Evolutionary conservation across 495 filamentous ascomycete species (phyloP).

Genomic region (Chaetomium tenue): DNA sequence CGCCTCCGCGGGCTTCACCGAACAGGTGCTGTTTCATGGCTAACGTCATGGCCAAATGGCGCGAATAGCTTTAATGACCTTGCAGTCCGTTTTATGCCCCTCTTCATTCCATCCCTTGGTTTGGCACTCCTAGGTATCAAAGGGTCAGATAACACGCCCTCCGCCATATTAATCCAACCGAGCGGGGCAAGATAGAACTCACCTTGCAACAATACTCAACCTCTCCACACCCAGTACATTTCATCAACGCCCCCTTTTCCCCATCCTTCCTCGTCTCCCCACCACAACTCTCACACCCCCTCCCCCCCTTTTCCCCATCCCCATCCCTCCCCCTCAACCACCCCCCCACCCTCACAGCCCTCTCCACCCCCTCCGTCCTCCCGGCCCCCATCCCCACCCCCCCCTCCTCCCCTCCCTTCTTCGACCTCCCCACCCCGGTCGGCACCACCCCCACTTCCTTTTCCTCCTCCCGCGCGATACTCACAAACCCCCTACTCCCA

Average conservation of each 20-base stretch:
- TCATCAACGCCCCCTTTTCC: conserved; percentile 28
- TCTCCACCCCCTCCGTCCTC: conserved; percentile 33
- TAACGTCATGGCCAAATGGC: conserved; percentile 36
- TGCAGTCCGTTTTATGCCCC: conserved; percentile 47
- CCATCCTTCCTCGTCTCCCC: conserved; percentile 10
- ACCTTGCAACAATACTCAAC: conserved; percentile 47
- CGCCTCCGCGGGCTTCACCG: too few species aligned
- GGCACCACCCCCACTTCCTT: conserved; percentile 34
- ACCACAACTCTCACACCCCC: conserved; percentile 42
- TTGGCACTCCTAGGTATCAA: conserved; percentile 40
- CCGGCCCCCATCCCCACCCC: conserved; percentile 15
- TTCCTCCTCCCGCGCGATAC: conserved; percentile 28
- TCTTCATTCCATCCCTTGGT: conserved; percentile 42
- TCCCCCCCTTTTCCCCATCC: conserved; percentile 24
- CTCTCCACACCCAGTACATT: conserved; percentile 45
- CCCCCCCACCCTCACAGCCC: conserved; percentile 25
- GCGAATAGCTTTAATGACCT: conserved; percentile 40
- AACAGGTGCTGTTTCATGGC: background rate
- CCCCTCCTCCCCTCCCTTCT: conserved; percentile 23
- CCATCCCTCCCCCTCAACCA: conserved; percentile 23
- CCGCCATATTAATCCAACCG: background rate
- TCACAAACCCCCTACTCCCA: conserved; percentile 33
- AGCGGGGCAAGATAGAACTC: conserved; percentile 9
- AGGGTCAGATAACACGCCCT: background rate
- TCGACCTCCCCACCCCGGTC: conserved; percentile 32